Conservation (phyloP, 2,329 filamentous ascomycete species). For the Calonectria ilicicola region DNA sequence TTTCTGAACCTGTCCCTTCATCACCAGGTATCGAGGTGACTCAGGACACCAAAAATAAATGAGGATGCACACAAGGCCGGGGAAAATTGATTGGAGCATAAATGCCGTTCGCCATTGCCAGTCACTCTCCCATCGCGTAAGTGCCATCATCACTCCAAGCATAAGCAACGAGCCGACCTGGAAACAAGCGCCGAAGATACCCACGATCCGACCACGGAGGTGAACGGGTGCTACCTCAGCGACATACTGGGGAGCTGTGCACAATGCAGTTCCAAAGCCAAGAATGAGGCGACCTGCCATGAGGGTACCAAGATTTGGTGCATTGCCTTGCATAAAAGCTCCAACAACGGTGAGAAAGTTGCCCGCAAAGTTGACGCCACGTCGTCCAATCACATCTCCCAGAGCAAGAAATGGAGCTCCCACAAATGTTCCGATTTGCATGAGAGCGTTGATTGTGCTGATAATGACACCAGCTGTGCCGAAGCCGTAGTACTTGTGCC, state of each 20-base stretch:
- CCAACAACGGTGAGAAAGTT: slow-evolving; percentile 34
- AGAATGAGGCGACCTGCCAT: slow-evolving; percentile 36
- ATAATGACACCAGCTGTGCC: slow-evolving; percentile 30
- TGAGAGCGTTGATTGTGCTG: slow-evolving; percentile 38
- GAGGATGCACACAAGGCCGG: slow-evolving; percentile 29
- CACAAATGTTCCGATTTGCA: slow-evolving; percentile 39
- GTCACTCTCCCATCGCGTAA: slow-evolving; percentile 37
- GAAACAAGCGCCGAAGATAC: slow-evolving; percentile 39
- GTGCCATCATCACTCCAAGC: slow-evolving; percentile 39
- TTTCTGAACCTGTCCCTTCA: slow-evolving; percentile 36
- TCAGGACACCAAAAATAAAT: slow-evolving; percentile 39
- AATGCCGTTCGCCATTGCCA: slow-evolving; percentile 39
- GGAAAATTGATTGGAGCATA: slow-evolving; percentile 36
- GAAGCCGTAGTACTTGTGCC: slow-evolving; percentile 40
- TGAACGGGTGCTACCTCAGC: slow-evolving; percentile 37
- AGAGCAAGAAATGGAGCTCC: slow-evolving; percentile 36
- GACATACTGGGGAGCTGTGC: slow-evolving; percentile 39
- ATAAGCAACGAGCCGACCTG: slow-evolving; percentile 37
- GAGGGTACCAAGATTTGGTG: slow-evolving; percentile 32
- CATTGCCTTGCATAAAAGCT: slow-evolving; percentile 35
- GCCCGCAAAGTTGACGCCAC: slow-evolving; percentile 36
- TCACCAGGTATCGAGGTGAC: slow-evolving; percentile 39
- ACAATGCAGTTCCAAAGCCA: slow-evolving; percentile 38
- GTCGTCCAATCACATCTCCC: slow-evolving; percentile 35
- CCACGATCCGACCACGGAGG: slow-evolving; percentile 35